Evolutionary conservation across 441 rosid genomes (phyloP).

Genomic region (Syzygium malaccense): DNA sequence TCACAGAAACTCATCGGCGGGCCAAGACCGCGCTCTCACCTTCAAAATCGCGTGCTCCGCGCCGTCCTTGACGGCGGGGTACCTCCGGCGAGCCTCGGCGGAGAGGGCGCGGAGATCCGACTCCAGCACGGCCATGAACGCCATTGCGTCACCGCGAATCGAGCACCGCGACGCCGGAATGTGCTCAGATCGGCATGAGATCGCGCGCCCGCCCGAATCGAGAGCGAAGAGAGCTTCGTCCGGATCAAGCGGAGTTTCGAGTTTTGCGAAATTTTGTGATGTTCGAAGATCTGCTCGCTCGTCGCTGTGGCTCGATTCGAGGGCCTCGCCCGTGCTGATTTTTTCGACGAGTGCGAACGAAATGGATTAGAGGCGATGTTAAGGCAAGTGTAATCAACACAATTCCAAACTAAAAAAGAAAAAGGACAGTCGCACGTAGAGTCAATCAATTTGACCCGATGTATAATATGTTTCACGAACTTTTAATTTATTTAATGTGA

Average conservation of each 20-base stretch:
- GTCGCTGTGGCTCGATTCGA: neutral
- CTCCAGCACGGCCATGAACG: constrained; percentile 90
- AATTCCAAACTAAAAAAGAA: no score
- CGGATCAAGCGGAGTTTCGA: neutral
- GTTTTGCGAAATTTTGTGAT: neutral
- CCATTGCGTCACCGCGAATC: constrained; percentile 36
- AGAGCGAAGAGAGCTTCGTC: neutral
- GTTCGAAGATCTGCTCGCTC: neutral
- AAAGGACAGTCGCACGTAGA: no score
- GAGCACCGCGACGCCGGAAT: neutral
- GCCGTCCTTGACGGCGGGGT: constrained; percentile 87
- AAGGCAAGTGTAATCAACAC: neutral
- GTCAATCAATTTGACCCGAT: rapidly evolving
- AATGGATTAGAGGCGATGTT: neutral
- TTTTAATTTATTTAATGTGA: no score
- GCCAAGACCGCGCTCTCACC: constrained; percentile 23
- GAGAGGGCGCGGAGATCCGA: constrained; percentile 99
- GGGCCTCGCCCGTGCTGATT: neutral
- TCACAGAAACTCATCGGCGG: neutral
- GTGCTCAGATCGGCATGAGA: neutral
- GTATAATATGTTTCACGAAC: rapidly evolving
- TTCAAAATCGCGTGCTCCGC: constrained; percentile 94
- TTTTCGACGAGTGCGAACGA: neutral
- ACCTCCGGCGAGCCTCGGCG: constrained; percentile 88
- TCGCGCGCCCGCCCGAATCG: neutral